Base-by-base conservation (phyloP, 768 basidiomycete genomes). In the Tephrocybe sp. region DNA sequence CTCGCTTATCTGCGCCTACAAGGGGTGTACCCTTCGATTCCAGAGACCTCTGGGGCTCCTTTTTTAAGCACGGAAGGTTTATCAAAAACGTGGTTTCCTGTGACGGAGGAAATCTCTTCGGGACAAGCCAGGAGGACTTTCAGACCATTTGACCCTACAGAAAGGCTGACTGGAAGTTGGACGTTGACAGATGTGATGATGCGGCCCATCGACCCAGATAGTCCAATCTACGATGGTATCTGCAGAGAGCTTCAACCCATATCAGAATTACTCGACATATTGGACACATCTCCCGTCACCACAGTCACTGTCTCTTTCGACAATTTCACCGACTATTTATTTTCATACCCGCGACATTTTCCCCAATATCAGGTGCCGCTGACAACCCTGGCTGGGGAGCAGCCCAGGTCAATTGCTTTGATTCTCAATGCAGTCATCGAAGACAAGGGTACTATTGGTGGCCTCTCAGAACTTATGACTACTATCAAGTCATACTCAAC, bases 1-100 rank as follows among this genome's bases (percentile, higher is more conserved):
- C 18, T 49, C 3, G 40, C 22, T 7, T 33, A 34, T 24, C 40
- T 48, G 6, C 40, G 47, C 23, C n/a, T 41, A n/a, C 40, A 48
- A 10, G 38, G 21, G 3, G 40, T 25, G 9, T 41, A 42, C 8
- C 27, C 22, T 0, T n/a, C n/a, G 4, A 13, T 48, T 33, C 19
- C 39, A 15, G 19, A 40, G 0, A 8, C 36, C 5, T 21, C 34
- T 6, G 21, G 13, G 5, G 33, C 33, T 34, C 16, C 13, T 5
- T 15, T 5, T 34, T 34, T 15, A 6, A 34, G 4, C 3, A 5
- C 37, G 3, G 4, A 5, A 9, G n/a, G 3, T 18, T 25, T 27
- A 16, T 42, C 41, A n/a, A 25, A 3, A 16, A 25, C n/a, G n/a
- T 42, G 41, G 41, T 42, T 42, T 12, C 41, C 41, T 15, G 24